Conservation (phyloP, 164 flowering plant genomes). For the Kingdonia uniflora region DNA sequence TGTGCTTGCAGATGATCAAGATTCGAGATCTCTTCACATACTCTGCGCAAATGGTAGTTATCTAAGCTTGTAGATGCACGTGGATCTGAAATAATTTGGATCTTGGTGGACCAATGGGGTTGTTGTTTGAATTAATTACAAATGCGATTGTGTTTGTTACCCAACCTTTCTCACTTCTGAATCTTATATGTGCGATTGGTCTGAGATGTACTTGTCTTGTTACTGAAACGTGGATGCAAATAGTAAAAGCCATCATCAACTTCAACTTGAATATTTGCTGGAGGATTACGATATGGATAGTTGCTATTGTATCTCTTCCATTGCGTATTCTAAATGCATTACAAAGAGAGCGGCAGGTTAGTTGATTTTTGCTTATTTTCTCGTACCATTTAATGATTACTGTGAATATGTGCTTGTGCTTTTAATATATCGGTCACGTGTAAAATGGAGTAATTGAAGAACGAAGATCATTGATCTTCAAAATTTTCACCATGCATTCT, state of each 20-base stretch:
- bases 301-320: constrained; percentile 44
- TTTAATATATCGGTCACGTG: neutral
- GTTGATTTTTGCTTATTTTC: constrained; percentile 9
- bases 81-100: neutral
- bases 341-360: constrained; percentile 51
- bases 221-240: constrained; percentile 33
- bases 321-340: constrained; percentile 39
- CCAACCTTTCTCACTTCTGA: constrained; percentile 36
- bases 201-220: constrained; percentile 20
- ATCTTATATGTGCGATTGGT: constrained; percentile 18
- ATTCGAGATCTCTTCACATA: no score
- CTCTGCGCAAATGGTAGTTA: constrained; percentile 4
- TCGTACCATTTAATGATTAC: neutral
- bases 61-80: constrained; percentile 1
- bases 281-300: constrained; percentile 25
- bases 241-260: constrained; percentile 28
- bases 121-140: constrained; percentile 10
- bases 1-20: constrained; percentile 3
- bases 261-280: constrained; percentile 25
- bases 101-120: constrained; percentile 11
- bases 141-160: constrained; percentile 20
- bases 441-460: no score
- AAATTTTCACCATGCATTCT: no score
- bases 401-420: neutral
- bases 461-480: no score